phyloP scores from a whole-genome alignment of 768 basidiomycete genomes.

The Coprinellus aureogranulatus region DNA sequence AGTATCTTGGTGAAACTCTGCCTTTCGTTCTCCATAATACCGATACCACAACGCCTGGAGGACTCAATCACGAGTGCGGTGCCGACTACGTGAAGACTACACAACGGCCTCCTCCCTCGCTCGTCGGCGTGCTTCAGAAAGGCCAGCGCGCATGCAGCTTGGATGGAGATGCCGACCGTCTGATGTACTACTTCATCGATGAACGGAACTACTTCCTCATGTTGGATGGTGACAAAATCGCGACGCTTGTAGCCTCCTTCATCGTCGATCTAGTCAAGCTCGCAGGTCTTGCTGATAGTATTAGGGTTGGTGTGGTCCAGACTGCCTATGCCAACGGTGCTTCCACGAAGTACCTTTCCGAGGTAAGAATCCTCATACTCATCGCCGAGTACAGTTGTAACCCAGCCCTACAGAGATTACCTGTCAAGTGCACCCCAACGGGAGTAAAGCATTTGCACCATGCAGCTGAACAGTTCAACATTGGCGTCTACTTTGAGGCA shows the following conservation, averaged over 20 bases:
- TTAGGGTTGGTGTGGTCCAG: slow-evolving; percentile 94
- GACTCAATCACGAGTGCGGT: slow-evolving; percentile 84
- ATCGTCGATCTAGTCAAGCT: slow-evolving; percentile 86
- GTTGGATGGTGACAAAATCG: slow-evolving; percentile 98
- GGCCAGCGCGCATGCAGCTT: slow-evolving; percentile 88
- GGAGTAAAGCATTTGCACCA: slow-evolving; percentile 99
- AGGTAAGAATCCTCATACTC: slow-evolving; percentile 45
- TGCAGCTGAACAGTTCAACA: slow-evolving; percentile 88
- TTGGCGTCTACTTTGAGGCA: slow-evolving; percentile 99
- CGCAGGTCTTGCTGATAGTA: slow-evolving; percentile 71
- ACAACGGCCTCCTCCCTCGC: slow-evolving; percentile 80
- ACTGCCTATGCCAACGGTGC: slow-evolving; percentile 98
- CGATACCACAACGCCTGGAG: slow-evolving; percentile 58
- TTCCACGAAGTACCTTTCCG: slow-evolving; percentile 87
- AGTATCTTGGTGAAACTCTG: slow-evolving; percentile 59
- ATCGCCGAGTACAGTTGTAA: slow-evolving; percentile 1
- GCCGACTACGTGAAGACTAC: slow-evolving; percentile 96
- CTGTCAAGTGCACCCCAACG: slow-evolving; percentile 92
- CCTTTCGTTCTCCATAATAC: slow-evolving; percentile 70
- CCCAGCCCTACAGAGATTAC: slow-evolving; percentile 63
- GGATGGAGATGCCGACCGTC: slow-evolving; percentile 95
- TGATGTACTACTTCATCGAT: slow-evolving; percentile 94
- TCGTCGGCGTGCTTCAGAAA: slow-evolving; percentile 58
- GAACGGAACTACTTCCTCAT: slow-evolving; percentile 77
- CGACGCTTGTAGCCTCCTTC: slow-evolving; percentile 88